Conservation (phyloP, 2,329 filamentous ascomycete genomes). For the Cladophialophora exuberans region DNA sequence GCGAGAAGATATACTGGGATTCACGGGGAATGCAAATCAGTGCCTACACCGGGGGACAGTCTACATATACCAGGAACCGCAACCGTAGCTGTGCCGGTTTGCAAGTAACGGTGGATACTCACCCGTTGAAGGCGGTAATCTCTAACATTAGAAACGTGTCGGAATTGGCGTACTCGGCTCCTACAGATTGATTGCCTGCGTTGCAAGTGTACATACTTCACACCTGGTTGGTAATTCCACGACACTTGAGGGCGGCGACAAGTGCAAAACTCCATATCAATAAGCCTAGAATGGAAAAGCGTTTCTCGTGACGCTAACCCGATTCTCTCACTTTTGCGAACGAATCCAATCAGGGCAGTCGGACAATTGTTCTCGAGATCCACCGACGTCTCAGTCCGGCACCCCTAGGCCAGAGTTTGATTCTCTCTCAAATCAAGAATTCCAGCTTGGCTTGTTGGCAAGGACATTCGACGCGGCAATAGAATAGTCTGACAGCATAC, state of each 20-base stretch:
- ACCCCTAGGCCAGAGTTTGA: slow-evolving; percentile 5
- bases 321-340: slow-evolving; percentile 4
- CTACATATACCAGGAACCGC: slow-evolving; percentile 11
- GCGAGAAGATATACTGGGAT: too few species aligned
- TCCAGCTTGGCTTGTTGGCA: not conserved
- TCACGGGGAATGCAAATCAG: too few species aligned
- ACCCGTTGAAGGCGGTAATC: not conserved
- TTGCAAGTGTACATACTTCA: not conserved
- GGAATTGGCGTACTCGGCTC: too few species aligned
- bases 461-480: not conserved
- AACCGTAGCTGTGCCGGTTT: too few species aligned
- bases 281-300: not conserved
- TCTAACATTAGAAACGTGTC: too few species aligned
- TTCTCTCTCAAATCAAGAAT: not conserved
- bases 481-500: not conserved
- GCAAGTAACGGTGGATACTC: not conserved
- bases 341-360: slow-evolving; percentile 6
- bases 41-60: not conserved
- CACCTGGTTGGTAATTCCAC: not conserved
- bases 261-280: not conserved
- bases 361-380: slow-evolving; percentile 3
- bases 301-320: not conserved
- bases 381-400: slow-evolving; percentile 1
- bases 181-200: slow-evolving; percentile 1
- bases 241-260: not conserved